Evolutionary conservation across 768 basidiomycete genomes (phyloP).

Genomic region (Rhodosporidiobolus odoratus): DNA sequence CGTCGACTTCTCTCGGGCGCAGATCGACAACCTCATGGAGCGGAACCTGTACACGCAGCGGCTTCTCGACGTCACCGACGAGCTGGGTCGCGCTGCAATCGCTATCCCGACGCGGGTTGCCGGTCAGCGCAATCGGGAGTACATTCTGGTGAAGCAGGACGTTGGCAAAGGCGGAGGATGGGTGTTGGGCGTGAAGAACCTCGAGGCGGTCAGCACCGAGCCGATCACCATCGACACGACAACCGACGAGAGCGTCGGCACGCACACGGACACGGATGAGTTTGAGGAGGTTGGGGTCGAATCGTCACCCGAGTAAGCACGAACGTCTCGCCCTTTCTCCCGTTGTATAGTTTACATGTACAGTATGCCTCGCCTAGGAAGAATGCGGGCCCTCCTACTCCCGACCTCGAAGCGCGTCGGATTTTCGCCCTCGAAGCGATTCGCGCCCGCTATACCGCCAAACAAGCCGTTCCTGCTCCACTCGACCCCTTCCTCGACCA

Average conservation of each 20-base stretch:
- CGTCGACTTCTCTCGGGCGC: slow-evolving; percentile 91
- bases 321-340: background rate
- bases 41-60: slow-evolving; percentile 89
- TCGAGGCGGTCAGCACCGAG: slow-evolving; percentile 50
- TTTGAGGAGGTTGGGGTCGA: slow-evolving; percentile 34
- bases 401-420: slow-evolving; percentile 27
- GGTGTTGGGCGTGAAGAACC: slow-evolving; percentile 78
- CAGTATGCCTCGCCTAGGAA: background rate
- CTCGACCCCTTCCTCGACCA: slow-evolving; percentile 34
- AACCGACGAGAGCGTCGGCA: slow-evolving; percentile 46
- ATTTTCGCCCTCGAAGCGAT: slow-evolving; percentile 30
- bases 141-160: slow-evolving; percentile 89
- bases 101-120: slow-evolving; percentile 90
- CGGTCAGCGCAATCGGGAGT: slow-evolving; percentile 88
- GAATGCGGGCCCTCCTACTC: slow-evolving; percentile 9
- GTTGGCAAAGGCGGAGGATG: slow-evolving; percentile 75
- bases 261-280: slow-evolving; percentile 51
- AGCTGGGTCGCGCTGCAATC: slow-evolving; percentile 59
- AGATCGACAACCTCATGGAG: slow-evolving; percentile 83
- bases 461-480: background rate
- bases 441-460: slow-evolving; percentile 12
- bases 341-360: background rate
- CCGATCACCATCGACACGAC: slow-evolving; percentile 73
- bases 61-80: slow-evolving; percentile 83
- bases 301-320: slow-evolving; percentile 15